These are phyloP conservation scores for Ailanthus altissimus DNA, from an alignment of 345 rosid genomes.

Conservation along the genomic window DNA sequence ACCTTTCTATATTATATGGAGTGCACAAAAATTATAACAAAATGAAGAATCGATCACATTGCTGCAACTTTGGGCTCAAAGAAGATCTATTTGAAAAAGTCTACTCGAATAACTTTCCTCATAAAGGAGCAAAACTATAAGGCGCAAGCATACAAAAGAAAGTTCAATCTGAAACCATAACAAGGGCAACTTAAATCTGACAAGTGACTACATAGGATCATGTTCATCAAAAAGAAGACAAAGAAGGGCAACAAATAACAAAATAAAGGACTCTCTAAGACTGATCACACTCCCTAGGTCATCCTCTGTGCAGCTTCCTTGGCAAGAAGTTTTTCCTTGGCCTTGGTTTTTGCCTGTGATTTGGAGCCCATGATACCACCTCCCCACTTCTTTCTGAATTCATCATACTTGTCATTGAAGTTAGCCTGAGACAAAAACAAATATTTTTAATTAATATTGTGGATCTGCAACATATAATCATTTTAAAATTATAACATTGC, in stretches of 20 bases:
- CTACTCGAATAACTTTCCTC: not conserved
- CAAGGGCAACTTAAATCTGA: not conserved
- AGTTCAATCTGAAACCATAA: not conserved
- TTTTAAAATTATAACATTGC: not conserved
- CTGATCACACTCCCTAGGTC: slow-evolving; percentile 33
- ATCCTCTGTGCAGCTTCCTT: slow-evolving; percentile 79
- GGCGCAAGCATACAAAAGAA: not conserved
- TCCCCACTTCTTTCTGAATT: slow-evolving; percentile 83
- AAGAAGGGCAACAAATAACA: not conserved
- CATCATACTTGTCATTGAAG: slow-evolving; percentile 77
- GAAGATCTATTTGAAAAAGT: not conserved
- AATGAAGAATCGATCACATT: not conserved
- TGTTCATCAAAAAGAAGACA: slow-evolving; percentile 5
- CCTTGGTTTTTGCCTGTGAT: slow-evolving; percentile 73
- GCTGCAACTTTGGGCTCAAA: not conserved
- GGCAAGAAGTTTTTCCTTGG: slow-evolving; percentile 65
- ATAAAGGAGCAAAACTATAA: not conserved
- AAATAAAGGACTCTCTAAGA: not conserved
- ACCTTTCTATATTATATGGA: too few species aligned
- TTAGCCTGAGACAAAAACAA: slow-evolving; percentile 44
- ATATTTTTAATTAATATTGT: slow-evolving; percentile 6
- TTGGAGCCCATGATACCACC: slow-evolving; percentile 88
- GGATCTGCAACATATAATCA: not conserved
- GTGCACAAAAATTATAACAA: not conserved
- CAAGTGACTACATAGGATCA: slow-evolving; percentile 4